Percentiles rank a stretch among this genome's conserved stretches.
Conservation (phyloP, 2,329 filamentous ascomycete species). For the Aspergillus cejpii region DNA sequence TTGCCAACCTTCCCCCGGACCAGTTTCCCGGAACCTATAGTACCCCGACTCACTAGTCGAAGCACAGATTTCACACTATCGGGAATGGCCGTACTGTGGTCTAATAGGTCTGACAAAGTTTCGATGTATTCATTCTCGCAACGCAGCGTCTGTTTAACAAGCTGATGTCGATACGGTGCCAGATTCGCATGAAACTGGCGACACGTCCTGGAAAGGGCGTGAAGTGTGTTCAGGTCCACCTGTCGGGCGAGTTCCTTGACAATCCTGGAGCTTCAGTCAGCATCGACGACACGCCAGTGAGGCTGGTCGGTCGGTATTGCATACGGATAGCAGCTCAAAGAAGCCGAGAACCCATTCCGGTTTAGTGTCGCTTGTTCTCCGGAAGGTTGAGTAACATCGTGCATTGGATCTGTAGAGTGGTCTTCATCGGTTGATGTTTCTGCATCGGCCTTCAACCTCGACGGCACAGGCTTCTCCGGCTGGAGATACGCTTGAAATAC, state of each 20-base stretch:
- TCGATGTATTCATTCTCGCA: slow-evolving; percentile 63
- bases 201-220: slow-evolving; percentile 75
- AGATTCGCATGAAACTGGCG: slow-evolving; percentile 71
- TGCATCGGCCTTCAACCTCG: slow-evolving; percentile 17
- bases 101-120: slow-evolving; percentile 34
- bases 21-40: slow-evolving; percentile 34
- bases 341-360: slow-evolving; percentile 37
- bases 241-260: slow-evolving; percentile 65
- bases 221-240: slow-evolving; percentile 81
- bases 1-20: slow-evolving; percentile 63
- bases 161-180: slow-evolving; percentile 66
- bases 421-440: slow-evolving; percentile 10
- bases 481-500: slow-evolving; percentile 14
- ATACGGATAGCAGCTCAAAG: slow-evolving; percentile 47
- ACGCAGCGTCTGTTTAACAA: slow-evolving; percentile 68
- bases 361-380: slow-evolving; percentile 18
- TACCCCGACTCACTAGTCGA: slow-evolving; percentile 24
- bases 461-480: slow-evolving; percentile 20
- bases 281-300: slow-evolving; percentile 10
- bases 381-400: neutral
- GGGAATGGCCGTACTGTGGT: slow-evolving; percentile 37
- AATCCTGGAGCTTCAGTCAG: slow-evolving; percentile 52
- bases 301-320: slow-evolving; percentile 17
- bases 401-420: slow-evolving; percentile 4
- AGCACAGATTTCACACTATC: slow-evolving; percentile 29